Conservation (phyloP, 1,284 basidiomycete genomes). For the Ustilago nuda region DNA sequence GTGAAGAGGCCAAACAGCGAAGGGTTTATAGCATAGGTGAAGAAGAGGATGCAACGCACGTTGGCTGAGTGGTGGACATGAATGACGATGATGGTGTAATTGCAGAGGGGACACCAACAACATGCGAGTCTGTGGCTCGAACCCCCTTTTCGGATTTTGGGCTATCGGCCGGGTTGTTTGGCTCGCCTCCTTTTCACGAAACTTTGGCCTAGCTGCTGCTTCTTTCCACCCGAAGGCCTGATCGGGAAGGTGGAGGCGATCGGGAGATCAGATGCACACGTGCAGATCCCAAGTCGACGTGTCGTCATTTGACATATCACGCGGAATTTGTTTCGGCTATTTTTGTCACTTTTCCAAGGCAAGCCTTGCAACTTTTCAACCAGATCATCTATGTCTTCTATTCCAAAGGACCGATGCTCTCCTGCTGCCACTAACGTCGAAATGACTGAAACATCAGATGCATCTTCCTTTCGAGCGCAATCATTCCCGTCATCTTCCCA, state of each 20-base stretch:
- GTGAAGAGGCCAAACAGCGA: constrained; percentile 1
- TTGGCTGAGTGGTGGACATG: not conserved
- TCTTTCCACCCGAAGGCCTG: not conserved
- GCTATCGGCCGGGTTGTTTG: not conserved
- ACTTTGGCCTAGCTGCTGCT: not conserved
- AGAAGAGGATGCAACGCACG: not conserved
- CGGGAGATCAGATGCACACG: not conserved
- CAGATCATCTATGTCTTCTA: not conserved
- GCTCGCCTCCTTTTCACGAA: constrained; percentile 6
- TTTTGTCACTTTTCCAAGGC: constrained; percentile 6
- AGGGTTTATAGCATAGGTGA: constrained; percentile 12
- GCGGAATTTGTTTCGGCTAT: constrained; percentile 11
- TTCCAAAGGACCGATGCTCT: not conserved
- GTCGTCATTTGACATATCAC: constrained; percentile 10
- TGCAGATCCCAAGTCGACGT: constrained; percentile 9
- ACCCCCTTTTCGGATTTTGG: constrained; percentile 3
- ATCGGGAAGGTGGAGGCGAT: constrained; percentile 1
- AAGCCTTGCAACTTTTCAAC: not conserved
- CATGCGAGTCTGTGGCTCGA: constrained; percentile 12
- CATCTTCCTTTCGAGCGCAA: not conserved
- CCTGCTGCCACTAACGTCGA: not conserved
- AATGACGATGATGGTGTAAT: constrained; percentile 1
- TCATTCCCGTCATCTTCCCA: not conserved
- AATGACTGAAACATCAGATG: constrained; percentile 23
- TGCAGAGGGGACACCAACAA: not conserved